Conservation (phyloP, 129 eudicot species). For the Kitagawia praeruptora region DNA sequence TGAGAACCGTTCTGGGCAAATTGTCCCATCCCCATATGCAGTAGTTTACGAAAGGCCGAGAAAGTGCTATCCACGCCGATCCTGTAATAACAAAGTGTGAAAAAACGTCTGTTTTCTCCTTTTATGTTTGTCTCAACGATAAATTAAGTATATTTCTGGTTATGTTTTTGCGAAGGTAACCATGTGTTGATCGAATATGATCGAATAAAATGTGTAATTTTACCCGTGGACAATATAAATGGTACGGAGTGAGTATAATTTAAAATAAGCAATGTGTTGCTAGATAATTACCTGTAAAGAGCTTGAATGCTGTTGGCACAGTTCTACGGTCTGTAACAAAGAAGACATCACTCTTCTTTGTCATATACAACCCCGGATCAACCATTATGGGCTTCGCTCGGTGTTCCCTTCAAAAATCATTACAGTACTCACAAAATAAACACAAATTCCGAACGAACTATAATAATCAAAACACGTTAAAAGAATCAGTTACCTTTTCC, state of each 20-base stretch:
- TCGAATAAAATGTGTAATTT: no score
- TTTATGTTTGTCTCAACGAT: no score
- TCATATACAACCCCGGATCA: conserved; percentile 81
- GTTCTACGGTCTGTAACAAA: conserved; percentile 62
- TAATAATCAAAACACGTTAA: not conserved
- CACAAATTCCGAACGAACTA: not conserved
- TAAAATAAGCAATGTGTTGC: not conserved
- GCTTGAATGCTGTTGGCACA: conserved; percentile 81
- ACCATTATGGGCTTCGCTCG: conserved; percentile 75
- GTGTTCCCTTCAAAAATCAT: conserved; percentile 36
- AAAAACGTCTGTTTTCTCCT: no score
- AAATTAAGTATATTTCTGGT: no score
- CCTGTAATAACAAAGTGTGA: conserved; percentile 25
- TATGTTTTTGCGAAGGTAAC: no score
- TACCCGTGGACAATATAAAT: no score
- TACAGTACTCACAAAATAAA: not conserved
- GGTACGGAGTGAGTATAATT: not conserved
- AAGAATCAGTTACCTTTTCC: conserved; percentile 22
- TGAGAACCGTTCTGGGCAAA: conserved; percentile 57
- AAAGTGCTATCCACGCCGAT: conserved; percentile 68
- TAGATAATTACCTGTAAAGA: conserved; percentile 52
- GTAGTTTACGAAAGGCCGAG: conserved; percentile 61
- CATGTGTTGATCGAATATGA: no score
- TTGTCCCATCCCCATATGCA: conserved; percentile 78
- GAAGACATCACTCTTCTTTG: conserved; percentile 61